Evolutionary conservation across 208 protist species (phyloP).

Genomic region (Wallacemonas sp.): DNA sequence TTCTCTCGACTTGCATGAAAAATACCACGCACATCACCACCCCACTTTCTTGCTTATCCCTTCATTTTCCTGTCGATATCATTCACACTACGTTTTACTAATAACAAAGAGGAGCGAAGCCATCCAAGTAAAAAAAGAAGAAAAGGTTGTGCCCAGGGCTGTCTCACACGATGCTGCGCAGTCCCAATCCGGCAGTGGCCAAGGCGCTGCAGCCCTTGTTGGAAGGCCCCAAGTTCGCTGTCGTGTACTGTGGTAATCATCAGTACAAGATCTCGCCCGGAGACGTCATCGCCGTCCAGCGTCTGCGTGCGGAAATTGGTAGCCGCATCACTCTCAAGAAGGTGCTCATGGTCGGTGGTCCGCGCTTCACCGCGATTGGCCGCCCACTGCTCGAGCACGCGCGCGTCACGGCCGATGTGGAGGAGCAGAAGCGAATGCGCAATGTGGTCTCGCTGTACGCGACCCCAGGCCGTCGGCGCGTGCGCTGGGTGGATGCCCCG

Average conservation of each 20-base stretch:
- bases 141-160: neutral
- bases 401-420: constrained; percentile 77
- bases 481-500: constrained; percentile 76
- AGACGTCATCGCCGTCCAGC: constrained; percentile 88
- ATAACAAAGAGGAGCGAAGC: too few relatives aligned
- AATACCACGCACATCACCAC: too few relatives aligned
- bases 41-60: neutral
- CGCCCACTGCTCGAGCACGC: constrained; percentile 74
- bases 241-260: constrained; percentile 86
- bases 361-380: constrained; percentile 87
- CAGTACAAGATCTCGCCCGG: constrained; percentile 88
- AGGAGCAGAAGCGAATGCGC: constrained; percentile 91
- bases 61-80: too few relatives aligned
- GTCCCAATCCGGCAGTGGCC: constrained; percentile 42
- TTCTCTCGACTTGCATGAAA: too few relatives aligned
- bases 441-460: constrained; percentile 85
- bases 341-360: constrained; percentile 85
- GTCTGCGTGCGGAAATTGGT: constrained; percentile 74
- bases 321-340: constrained; percentile 88
- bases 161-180: constrained; percentile 30
- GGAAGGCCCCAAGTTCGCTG: constrained; percentile 78
- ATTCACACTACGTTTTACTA: too few relatives aligned
- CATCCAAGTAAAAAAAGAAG: neutral
- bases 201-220: constrained; percentile 54
- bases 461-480: constrained; percentile 57